Base-by-base conservation (phyloP, 306 rosid species). In the Amphicarpaea edgeworthii region DNA sequence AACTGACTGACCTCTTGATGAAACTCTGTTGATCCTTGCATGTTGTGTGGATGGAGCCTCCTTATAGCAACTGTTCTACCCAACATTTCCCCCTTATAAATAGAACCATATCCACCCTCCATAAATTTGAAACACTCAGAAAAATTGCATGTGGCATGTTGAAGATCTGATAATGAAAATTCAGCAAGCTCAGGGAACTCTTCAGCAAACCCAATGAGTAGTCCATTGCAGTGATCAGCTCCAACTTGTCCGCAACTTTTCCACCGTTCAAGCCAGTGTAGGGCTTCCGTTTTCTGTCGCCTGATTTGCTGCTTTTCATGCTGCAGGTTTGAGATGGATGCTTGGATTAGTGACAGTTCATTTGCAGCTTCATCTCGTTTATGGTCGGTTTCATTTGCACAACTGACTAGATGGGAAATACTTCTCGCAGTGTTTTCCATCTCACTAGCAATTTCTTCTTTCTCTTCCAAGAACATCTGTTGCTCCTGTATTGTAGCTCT, bases 21-120 rank as follows among this genome's bases (percentile, higher is more conserved):
- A 80, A 92, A 92, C 82, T 87, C 88, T 0, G 89, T 68, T 20
- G 90, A 86, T 70, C 86, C 90, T 51, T 90, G 89, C 87, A 81
- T 75, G 85, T 81, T 84, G 68, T 87, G 86, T 5, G 88, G 83
- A 80, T 87, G 84, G 38, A 90, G 80, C 87, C 79, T 92, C 82
- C 84, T 90, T 77, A 92, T 81, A 49, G 88, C 90, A 60, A 92
- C 90, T 49, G 97, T 92, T 82, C 89, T 87, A 19, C 96, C 96
- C 78, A 85, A 54, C 93, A 92, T 72, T 88, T 92, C 97, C 58
- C 97, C 97, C 83, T 90, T 92, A 73, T 90, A 92, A 79, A 92
- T 83, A 78, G 77, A 85, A 74, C 97, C 95, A 69, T 80, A 88
- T 53, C 91, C 97, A 28, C 90, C 96, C 76, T 87, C 79, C 46